Percentiles rank a stretch among this genome's conserved stretches.
Conservation (phyloP, 306 rosid genomes). For the Acmispon strigosus region DNA sequence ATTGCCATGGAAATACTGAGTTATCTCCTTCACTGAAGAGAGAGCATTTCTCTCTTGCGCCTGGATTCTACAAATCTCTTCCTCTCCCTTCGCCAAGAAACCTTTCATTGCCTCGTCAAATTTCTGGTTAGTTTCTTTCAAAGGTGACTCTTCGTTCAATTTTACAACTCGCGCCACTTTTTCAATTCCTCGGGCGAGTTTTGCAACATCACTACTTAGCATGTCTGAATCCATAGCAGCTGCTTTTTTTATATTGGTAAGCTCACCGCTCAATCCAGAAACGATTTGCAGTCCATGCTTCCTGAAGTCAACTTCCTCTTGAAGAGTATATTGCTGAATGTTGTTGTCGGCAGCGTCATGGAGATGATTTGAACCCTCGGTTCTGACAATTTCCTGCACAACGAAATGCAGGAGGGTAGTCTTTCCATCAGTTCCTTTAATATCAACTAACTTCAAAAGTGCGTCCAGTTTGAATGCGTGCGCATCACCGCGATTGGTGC, state of each 20-base stretch:
- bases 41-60: constrained; percentile 50
- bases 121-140: constrained; percentile 42
- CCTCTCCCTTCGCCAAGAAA: constrained; percentile 60
- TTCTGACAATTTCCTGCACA: constrained; percentile 75
- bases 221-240: constrained; percentile 81
- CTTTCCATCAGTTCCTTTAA: constrained; percentile 79
- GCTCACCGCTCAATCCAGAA: constrained; percentile 86
- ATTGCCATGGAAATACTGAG: constrained; percentile 82
- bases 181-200: constrained; percentile 57
- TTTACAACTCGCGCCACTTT: constrained; percentile 52
- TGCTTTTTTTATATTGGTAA: constrained; percentile 68
- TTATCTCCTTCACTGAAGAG: constrained; percentile 65
- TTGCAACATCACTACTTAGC: constrained; percentile 59
- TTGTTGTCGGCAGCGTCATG: constrained; percentile 27
- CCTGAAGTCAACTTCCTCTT: constrained; percentile 56
- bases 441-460: constrained; percentile 78
- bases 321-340: constrained; percentile 37
- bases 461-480: constrained; percentile 91
- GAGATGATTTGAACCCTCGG: constrained; percentile 55
- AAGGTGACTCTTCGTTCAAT: constrained; percentile 44
- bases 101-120: constrained; percentile 57
- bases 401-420: constrained; percentile 88
- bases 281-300: constrained; percentile 88
- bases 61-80: constrained; percentile 54
- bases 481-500: constrained; percentile 91